Percentiles rank a stretch among this genome's conserved stretches.
Evolutionary conservation across 2,329 filamentous ascomycete species (phyloP).

Genomic region (Gaeumannomyces tritici): DNA sequence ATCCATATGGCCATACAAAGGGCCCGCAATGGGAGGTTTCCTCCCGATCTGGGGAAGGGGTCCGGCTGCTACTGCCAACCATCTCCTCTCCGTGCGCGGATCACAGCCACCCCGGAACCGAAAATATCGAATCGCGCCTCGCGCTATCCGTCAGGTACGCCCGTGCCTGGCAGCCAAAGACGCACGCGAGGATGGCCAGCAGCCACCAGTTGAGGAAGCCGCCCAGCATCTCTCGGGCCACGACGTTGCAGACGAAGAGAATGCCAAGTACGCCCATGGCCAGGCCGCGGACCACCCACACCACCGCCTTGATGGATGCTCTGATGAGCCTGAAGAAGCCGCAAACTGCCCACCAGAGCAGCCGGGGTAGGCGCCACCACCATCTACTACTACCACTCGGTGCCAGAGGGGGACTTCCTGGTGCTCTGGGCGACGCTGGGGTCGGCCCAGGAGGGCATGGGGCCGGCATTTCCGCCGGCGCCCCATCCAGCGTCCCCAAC

Average conservation of each 20-base stretch:
- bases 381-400: background rate
- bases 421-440: constrained; percentile 10
- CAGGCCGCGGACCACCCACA: background rate
- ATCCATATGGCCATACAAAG: background rate
- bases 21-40: background rate
- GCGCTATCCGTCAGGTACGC: background rate
- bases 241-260: background rate
- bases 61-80: too few relatives aligned
- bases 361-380: background rate
- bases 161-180: background rate
- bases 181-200: background rate
- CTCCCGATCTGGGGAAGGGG: background rate
- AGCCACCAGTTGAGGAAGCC: background rate
- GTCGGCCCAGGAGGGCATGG: constrained; percentile 7
- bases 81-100: background rate
- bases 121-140: background rate
- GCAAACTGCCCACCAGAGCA: background rate
- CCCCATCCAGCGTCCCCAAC: constrained; percentile 1
- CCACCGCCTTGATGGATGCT: background rate
- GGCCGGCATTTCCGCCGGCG: background rate
- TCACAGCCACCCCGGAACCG: background rate
- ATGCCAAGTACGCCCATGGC: background rate
- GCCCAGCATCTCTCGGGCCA: background rate
- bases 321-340: background rate
- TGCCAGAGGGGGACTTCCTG: background rate